Percentiles rank a stretch among this genome's conserved stretches.
These are phyloP conservation scores for Phalaenopsis hybrid DNA, from an alignment of 116 monocot genomes.

Conservation along the genomic window DNA sequence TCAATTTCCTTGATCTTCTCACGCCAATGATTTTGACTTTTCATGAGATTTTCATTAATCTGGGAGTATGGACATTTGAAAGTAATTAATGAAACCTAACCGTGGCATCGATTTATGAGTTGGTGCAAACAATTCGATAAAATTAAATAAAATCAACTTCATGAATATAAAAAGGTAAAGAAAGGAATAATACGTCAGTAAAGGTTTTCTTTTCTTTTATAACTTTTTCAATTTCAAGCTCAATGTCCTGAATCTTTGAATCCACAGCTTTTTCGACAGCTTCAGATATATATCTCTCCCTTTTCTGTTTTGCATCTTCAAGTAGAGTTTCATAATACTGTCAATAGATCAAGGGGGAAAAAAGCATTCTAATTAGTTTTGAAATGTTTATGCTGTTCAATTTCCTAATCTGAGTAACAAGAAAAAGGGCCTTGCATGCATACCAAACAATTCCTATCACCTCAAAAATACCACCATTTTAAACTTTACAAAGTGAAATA, in stretches of 20 bases:
- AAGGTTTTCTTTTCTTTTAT: slow-evolving; percentile 48
- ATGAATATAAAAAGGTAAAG: not conserved
- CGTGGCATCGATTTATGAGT: not conserved
- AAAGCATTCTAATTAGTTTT: not conserved
- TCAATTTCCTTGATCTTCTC: slow-evolving; percentile 66
- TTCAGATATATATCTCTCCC: slow-evolving; percentile 49
- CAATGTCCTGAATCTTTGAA: slow-evolving; percentile 53
- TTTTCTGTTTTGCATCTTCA: slow-evolving; percentile 47
- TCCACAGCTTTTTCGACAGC: slow-evolving; percentile 58
- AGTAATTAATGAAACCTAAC: not conserved
- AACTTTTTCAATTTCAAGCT: slow-evolving; percentile 49
- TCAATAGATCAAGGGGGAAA: slow-evolving; percentile 10
- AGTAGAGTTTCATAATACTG: slow-evolving; percentile 84
- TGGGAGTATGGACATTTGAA: slow-evolving; percentile 19
- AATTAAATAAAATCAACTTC: slow-evolving; percentile 2
- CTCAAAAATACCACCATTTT: too few relatives aligned
- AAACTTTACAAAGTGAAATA: too few relatives aligned
- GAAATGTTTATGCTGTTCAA: not conserved
- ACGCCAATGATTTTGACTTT: slow-evolving; percentile 54
- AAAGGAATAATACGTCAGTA: slow-evolving; percentile 39
- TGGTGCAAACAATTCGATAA: not conserved
- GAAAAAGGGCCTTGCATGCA: too few relatives aligned
- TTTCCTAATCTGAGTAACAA: not conserved
- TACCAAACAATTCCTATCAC: too few relatives aligned
- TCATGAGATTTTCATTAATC: slow-evolving; percentile 73